phyloP scores from a whole-genome alignment of 345 rosid species.

The Corchorus capsularis region DNA sequence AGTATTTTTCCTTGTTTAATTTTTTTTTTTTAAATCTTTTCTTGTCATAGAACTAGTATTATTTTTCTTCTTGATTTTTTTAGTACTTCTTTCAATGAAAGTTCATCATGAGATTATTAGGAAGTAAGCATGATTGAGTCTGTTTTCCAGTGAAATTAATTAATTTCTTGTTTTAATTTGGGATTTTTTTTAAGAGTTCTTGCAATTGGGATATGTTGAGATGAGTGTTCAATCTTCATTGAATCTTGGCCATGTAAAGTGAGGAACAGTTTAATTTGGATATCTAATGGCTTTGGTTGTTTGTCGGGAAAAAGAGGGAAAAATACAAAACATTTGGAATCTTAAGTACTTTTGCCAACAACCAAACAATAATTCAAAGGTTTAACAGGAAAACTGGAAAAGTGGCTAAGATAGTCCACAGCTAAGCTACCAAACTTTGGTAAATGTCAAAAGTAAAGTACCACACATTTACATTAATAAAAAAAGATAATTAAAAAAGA shows the following conservation, averaged over 20 bases:
- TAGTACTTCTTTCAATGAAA: too few relatives aligned
- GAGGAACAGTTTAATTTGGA: background rate
- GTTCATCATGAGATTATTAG: too few relatives aligned
- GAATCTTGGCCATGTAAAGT: slow-evolving; percentile 15
- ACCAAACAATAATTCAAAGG: slow-evolving; percentile 17
- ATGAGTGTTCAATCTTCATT: background rate
- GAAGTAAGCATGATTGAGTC: too few relatives aligned
- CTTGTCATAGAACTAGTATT: too few relatives aligned
- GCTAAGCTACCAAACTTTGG: slow-evolving; percentile 10
- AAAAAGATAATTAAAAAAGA: too few relatives aligned
- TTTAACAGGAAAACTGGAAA: slow-evolving; percentile 17
- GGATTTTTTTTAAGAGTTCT: too few relatives aligned
- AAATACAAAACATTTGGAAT: slow-evolving; percentile 19
- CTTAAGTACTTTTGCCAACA: slow-evolving; percentile 16
- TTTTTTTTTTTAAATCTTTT: too few relatives aligned
- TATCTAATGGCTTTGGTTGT: slow-evolving; percentile 1
- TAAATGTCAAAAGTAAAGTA: background rate
- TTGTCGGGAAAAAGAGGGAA: slow-evolving; percentile 20
- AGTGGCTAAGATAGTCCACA: slow-evolving; percentile 9
- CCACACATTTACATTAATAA: background rate
- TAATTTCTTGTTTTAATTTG: background rate
- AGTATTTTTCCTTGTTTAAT: too few relatives aligned
- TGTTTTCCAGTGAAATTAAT: background rate
- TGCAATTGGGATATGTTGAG: background rate
- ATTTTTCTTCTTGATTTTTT: too few relatives aligned